Conservation (phyloP, 2,329 filamentous ascomycete genomes). For the Apiospora arundinis region DNA sequence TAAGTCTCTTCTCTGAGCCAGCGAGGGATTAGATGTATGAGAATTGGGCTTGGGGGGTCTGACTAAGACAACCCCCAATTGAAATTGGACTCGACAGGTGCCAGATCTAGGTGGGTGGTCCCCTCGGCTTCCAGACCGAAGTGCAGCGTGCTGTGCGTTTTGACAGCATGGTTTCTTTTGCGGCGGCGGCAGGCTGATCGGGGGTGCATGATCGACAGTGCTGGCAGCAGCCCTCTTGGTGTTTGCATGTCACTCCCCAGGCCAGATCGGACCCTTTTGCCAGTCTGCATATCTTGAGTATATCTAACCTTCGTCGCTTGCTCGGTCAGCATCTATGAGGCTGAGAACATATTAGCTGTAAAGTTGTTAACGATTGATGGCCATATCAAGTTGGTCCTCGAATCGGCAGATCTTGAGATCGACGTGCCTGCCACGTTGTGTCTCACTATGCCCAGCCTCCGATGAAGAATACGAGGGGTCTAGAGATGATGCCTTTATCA, state of each 20-base stretch:
- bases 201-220: not conserved
- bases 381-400: too few species aligned
- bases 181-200: constrained; percentile 1
- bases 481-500: not conserved
- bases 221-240: not conserved
- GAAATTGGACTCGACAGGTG: not conserved
- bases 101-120: not conserved
- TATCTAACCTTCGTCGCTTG: not conserved
- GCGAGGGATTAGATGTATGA: constrained; percentile 9
- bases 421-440: constrained; percentile 2
- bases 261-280: not conserved
- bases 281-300: not conserved
- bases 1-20: constrained; percentile 18
- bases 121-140: not conserved
- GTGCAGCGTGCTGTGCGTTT: not conserved
- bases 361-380: not conserved
- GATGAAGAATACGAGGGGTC: not conserved
- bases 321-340: too few species aligned
- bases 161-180: constrained; percentile 6
- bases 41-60: not conserved
- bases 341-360: not conserved
- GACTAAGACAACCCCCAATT: not conserved
- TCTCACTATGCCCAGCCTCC: not conserved
- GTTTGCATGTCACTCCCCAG: not conserved
- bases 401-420: not conserved